Base-by-base conservation (phyloP, 345 rosid genomes). In the Salix brachista region DNA sequence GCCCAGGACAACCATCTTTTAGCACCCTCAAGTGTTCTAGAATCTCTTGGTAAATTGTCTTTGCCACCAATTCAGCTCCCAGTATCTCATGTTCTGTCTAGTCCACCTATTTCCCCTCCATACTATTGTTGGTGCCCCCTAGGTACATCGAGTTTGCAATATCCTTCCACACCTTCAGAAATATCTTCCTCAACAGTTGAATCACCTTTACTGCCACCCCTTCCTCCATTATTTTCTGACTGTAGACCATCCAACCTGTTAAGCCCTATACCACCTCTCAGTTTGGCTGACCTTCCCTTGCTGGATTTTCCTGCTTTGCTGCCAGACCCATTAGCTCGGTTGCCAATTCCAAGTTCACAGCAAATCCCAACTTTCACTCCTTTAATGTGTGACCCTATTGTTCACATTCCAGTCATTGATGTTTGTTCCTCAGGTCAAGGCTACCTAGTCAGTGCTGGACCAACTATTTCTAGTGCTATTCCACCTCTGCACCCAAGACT, bases 371-470 rank as follows among this genome's bases (percentile, higher is more conserved):
- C 93, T 69, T 94, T 96, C 72, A 89, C 89, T 0, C 98, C 99
- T 44, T 80, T 94, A 39, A 92, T 96, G 72, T 94, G 99, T 11
- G 99, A 96, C 66, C 90, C 99, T 2, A 94, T 96, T 60, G 97
- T 96, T 75, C 99, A 96, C 56, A 77, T 94, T 52, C 99, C 99
- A 0, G 89, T 92, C 13, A 90, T 96, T 17, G 97, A 94, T 85
- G 85, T 94, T 75, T 96, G 91, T 87, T 96, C 99, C 6, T 89
- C 98, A 4, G 99, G 98, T 72, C 99, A 92, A 86, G 92, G 92
- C 62, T 96, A 92, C 82, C 86, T 96, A 70, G 98, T 94, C 65
- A 94, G 97, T 69, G 91, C 95, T 2, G 98, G 98, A 65, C 89
- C 96, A 5, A 46, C 87, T 0, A 86, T 93, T 72, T 68, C 97